These are phyloP conservation scores for Diaporthe humulicola DNA, from an alignment of 2,329 filamentous ascomycete genomes.

Conservation along the genomic window DNA sequence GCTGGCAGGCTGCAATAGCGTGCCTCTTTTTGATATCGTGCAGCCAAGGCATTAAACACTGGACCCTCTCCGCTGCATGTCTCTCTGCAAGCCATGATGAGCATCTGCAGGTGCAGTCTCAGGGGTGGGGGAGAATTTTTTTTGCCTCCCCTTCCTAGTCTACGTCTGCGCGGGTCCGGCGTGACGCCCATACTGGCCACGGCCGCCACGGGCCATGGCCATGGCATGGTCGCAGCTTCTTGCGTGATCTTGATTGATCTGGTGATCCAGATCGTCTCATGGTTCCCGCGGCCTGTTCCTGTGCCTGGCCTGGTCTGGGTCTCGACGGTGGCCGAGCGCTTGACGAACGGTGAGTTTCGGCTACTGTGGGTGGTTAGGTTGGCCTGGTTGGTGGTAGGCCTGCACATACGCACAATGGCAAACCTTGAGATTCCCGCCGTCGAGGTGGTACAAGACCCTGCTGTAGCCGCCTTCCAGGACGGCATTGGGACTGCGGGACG, in stretches of 20 bases:
- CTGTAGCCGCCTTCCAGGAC: background rate
- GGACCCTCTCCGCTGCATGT: slow-evolving; percentile 35
- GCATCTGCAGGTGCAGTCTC: slow-evolving; percentile 31
- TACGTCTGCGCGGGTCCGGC: slow-evolving; percentile 4
- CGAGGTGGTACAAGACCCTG: background rate
- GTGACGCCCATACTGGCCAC: slow-evolving; percentile 20
- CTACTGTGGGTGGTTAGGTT: slow-evolving; percentile 13
- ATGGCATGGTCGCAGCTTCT: slow-evolving; percentile 19
- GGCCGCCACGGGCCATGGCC: slow-evolving; percentile 20
- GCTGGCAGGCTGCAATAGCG: slow-evolving; percentile 23
- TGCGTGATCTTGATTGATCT: slow-evolving; percentile 28
- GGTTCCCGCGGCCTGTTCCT: slow-evolving; percentile 8
- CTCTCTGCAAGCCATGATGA: slow-evolving; percentile 26
- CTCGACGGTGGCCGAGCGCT: slow-evolving; percentile 16
- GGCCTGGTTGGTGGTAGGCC: background rate
- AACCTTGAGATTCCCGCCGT: background rate
- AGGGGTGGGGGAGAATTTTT: slow-evolving; percentile 28
- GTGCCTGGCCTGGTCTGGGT: slow-evolving; percentile 7
- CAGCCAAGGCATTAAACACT: slow-evolving; percentile 38
- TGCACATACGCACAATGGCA: background rate
- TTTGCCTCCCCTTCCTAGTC: slow-evolving; percentile 5
- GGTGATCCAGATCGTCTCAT: slow-evolving; percentile 29
- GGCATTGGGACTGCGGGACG: background rate
- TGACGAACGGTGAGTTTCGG: slow-evolving; percentile 27
- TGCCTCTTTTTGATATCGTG: slow-evolving; percentile 27